Evolutionary conservation across 2,329 filamentous ascomycete species (phyloP).

Genomic region (Neobulgaria alba): DNA sequence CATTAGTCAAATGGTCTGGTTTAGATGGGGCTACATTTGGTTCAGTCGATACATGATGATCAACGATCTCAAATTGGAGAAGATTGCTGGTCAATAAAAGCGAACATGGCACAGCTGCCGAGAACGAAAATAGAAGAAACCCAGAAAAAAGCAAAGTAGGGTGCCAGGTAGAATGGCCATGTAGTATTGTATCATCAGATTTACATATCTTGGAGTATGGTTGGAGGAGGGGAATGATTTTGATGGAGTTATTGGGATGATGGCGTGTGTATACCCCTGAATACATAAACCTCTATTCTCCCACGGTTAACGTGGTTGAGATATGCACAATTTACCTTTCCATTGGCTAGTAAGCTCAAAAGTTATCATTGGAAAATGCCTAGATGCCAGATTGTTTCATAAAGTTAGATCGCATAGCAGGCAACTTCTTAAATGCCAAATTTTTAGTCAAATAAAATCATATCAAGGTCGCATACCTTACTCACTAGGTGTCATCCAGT

Average conservation of each 20-base stretch:
- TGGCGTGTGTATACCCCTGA: neutral
- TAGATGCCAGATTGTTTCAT: no score
- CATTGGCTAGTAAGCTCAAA: no score
- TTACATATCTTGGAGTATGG: neutral
- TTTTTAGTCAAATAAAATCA: no score
- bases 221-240: neutral
- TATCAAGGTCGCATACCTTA: no score
- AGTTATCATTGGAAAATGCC: no score
- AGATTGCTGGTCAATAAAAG: constrained; percentile 25
- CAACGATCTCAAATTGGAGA: constrained; percentile 69
- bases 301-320: neutral
- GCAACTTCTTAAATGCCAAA: no score
- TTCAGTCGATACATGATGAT: constrained; percentile 91
- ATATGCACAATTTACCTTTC: neutral
- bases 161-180: neutral
- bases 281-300: neutral
- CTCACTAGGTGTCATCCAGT: no score
- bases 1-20: constrained; percentile 97
- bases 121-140: neutral
- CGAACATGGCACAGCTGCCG: neutral
- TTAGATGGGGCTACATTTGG: constrained; percentile 90
- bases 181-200: neutral
- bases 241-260: neutral
- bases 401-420: no score
- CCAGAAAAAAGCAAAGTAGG: neutral